Evolutionary conservation across 352 stramenopile species (phyloP), one percentile per base, ranked within the genome.

Genomic region (Globisporangium splendens): DNA sequence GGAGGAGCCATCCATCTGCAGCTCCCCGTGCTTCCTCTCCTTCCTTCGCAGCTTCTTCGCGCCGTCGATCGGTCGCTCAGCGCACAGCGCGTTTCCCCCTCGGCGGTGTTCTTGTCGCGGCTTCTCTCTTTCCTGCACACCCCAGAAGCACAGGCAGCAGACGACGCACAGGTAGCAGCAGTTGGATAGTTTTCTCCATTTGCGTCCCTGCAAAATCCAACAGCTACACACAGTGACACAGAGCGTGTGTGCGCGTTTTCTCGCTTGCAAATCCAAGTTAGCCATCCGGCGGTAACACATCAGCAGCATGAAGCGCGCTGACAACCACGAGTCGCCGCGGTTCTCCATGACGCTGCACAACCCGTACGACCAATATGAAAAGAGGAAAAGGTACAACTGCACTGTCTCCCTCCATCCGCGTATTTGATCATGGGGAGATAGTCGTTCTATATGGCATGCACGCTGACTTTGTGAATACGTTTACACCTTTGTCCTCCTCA

Each of bases 321-420:
- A 44, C 50, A 48, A 12, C 21, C 33, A 42, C 35, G 54, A 55
- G 57, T 63, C 57, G 5, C 57, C 57, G 14, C 57, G 57, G 1
- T 63, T 63, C 41, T 63, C 57, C n/a, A 63, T 63, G 39, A 63
- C 57, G 4, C 22, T 53, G 14, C 39, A 63, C 13, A 51, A 57
- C 49, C 57, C 31, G 14, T 63, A 57, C 49, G 55, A 62, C 46
- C 55, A 62, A 21, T 50, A 55, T 3, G 55, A 31, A 31, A 31
- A 31, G 24, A 62, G 35, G 55, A 62, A 43, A 49, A 46, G 49
- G 38, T 44, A 21, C 4, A n/a, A n/a, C n/a, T n/a, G 14, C 8
- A 18, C 28, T n/a, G 17, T 46, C 31, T 46, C 44, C 31, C 2
- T 52, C 22, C 22, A 49, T 20, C 50, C 33, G 47, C 50, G 33